Conservation (phyloP, 495 filamentous ascomycete genomes). For the Trichoderma gamsii region DNA sequence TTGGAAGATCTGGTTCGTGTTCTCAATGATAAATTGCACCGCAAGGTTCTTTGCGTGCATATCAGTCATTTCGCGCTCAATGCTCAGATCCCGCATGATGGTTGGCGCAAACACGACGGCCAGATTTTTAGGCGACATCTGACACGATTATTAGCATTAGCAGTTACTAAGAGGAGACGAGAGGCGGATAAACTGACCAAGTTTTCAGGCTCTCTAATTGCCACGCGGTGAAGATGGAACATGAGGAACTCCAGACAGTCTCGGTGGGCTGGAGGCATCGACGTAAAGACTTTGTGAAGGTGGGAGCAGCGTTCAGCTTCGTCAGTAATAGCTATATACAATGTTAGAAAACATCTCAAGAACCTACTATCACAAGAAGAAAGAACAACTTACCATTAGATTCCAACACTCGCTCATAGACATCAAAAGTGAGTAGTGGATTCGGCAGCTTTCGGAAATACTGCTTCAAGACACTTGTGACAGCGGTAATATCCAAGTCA, state of each 20-base stretch:
- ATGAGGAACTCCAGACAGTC: constrained; percentile 90
- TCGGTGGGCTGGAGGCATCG: constrained; percentile 73
- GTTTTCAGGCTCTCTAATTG: constrained; percentile 75
- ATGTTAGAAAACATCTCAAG: neutral
- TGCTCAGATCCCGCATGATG: constrained; percentile 81
- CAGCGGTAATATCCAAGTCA: constrained; percentile 89
- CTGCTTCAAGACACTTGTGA: constrained; percentile 92
- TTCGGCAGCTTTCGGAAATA: constrained; percentile 93
- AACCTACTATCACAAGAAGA: neutral
- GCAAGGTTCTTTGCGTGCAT: constrained; percentile 87
- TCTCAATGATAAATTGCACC: constrained; percentile 84
- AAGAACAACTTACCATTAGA: constrained; percentile 48
- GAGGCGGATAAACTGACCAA: constrained; percentile 38
- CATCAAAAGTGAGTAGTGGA: constrained; percentile 85
- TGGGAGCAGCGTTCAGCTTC: constrained; percentile 57
- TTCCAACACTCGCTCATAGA: constrained; percentile 86
- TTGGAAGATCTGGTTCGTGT: constrained; percentile 71
- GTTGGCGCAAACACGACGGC: constrained; percentile 98
- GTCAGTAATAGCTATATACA: constrained; percentile 40
- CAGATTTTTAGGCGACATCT: constrained; percentile 91
- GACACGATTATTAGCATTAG: constrained; percentile 11
- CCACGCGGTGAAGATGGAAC: constrained; percentile 88
- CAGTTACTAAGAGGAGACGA: neutral
- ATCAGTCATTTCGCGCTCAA: constrained; percentile 93
- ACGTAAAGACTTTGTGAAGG: constrained; percentile 62